These are phyloP conservation scores for Fusarium sp. DNA, from an alignment of 2,329 filamentous ascomycete genomes.

Conservation along the genomic window DNA sequence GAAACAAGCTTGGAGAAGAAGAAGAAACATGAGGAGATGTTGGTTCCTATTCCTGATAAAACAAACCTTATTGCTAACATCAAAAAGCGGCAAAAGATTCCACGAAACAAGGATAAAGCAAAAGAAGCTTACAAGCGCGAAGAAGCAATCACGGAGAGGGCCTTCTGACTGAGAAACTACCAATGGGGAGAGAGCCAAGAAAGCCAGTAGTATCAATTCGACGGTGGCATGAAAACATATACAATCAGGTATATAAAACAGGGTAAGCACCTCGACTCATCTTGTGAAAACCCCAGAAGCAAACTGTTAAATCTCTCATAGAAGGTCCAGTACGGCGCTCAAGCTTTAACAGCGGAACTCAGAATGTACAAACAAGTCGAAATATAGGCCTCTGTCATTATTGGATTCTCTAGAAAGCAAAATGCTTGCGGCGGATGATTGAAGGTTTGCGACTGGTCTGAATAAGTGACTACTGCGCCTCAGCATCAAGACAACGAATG, in stretches of 20 bases:
- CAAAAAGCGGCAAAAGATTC: slow-evolving; percentile 61
- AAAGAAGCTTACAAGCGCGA: slow-evolving; percentile 64
- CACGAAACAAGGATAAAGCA: slow-evolving; percentile 58
- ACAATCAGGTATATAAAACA: not conserved
- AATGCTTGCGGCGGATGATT: not conserved
- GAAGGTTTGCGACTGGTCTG: not conserved
- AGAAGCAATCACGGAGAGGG: slow-evolving; percentile 62
- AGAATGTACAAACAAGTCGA: not conserved
- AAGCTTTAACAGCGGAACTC: not conserved
- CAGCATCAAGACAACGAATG: not conserved
- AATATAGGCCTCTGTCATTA: not conserved
- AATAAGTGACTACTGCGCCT: not conserved
- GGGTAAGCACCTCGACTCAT: not conserved
- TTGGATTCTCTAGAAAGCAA: not conserved
- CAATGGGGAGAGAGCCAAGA: not conserved
- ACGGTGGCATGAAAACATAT: not conserved
- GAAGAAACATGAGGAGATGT: slow-evolving; percentile 64
- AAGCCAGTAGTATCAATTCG: not conserved
- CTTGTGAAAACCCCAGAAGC: not conserved
- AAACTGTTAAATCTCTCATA: not conserved
- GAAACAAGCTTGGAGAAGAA: slow-evolving; percentile 61
- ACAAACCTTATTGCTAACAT: slow-evolving; percentile 11
- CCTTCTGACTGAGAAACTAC: slow-evolving; percentile 41
- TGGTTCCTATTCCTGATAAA: slow-evolving; percentile 27
- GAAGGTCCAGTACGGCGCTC: not conserved